Base-by-base conservation (phyloP, 345 rosid genomes). In the Iberis pinnata region DNA sequence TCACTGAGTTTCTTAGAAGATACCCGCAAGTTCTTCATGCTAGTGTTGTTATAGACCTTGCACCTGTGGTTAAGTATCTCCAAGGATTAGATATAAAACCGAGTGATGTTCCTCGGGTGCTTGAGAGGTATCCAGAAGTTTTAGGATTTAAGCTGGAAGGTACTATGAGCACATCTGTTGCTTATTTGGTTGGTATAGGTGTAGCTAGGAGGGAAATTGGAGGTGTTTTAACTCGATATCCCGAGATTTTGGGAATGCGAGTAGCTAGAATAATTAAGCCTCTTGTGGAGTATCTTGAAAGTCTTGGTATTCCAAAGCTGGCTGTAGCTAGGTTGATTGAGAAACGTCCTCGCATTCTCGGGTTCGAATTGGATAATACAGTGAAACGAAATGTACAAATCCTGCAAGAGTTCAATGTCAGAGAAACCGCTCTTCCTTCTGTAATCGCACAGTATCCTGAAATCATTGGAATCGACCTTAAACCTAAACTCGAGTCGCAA, bases 141-240 rank as follows among this genome's bases (percentile, higher is more conserved):
- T 54, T 89, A 44, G 97, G 97, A 15, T 86, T 89, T 72, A 89
- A 89, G 77, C 88, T 89, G 22, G 95, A 89, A 74, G 97, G 97
- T 27, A 89, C 95, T 9, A 89, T 86, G 93, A 86, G 97, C 71
- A 89, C 97, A 13, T 86, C 97, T 2, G 89, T 86, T 12, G 93
- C 97, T 70, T 89, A 83, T 72, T 58, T 89, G 67, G 81, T 81
- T 13, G 97, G 93, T 49, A 86, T 89, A 55, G 97, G 93, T 41
- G 84, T 86, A 35, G 78, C 89, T 27, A 81, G 95, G 75, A 89
- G 95, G 70, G 95, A 81, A 67, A 72, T 86, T 67, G 95, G 95
- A 15, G 81, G 78, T 49, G 68, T 84, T 55, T 64, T 89, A 67
- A 86, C 97, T 44, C 71, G 78, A 52, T 80, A 79, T 63, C 95